These are phyloP conservation scores for Fusarium protoensiforme DNA, from an alignment of 2,329 filamentous ascomycete species.

Conservation along the genomic window DNA sequence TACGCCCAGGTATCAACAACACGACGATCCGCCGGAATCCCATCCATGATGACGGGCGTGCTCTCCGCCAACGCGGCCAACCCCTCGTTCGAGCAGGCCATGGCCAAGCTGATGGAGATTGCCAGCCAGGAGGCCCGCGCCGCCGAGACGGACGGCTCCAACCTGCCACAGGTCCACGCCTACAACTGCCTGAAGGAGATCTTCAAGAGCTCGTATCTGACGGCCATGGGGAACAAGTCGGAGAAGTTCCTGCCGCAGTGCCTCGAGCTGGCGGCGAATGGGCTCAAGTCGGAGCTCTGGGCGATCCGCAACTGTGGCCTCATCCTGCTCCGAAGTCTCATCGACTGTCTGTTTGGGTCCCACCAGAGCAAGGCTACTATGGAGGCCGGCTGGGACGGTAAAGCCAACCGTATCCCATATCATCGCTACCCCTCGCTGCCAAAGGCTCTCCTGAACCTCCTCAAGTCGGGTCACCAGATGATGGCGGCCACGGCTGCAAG, in stretches of 20 bases:
- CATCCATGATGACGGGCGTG: conserved; percentile 85
- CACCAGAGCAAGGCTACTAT: conserved; percentile 74
- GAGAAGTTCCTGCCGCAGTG: conserved; percentile 79
- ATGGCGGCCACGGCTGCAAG: conserved; percentile 51
- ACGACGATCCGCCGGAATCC: conserved; percentile 90
- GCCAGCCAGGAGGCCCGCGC: conserved; percentile 64
- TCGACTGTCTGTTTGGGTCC: conserved; percentile 81
- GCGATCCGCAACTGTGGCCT: conserved; percentile 93
- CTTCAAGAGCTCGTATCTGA: conserved; percentile 83
- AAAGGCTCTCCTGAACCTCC: conserved; percentile 70
- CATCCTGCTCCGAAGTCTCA: conserved; percentile 86
- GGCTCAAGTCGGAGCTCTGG: conserved; percentile 87
- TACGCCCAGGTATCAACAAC: conserved; percentile 83
- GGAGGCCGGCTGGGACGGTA: conserved; percentile 72
- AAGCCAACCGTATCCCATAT: conserved; percentile 74
- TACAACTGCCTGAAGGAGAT: conserved; percentile 94
- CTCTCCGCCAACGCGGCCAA: conserved; percentile 71
- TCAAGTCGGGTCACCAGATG: conserved; percentile 63
- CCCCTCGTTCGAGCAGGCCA: conserved; percentile 72
- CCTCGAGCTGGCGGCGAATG: conserved; percentile 82
- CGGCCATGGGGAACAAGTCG: conserved; percentile 76
- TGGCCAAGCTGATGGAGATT: conserved; percentile 71
- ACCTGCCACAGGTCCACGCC: conserved; percentile 91
- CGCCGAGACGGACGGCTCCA: conserved; percentile 69
- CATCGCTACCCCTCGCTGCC: conserved; percentile 75